Conservation (phyloP, 176 grass and related monocot species). For the Oryza glumipatula region DNA sequence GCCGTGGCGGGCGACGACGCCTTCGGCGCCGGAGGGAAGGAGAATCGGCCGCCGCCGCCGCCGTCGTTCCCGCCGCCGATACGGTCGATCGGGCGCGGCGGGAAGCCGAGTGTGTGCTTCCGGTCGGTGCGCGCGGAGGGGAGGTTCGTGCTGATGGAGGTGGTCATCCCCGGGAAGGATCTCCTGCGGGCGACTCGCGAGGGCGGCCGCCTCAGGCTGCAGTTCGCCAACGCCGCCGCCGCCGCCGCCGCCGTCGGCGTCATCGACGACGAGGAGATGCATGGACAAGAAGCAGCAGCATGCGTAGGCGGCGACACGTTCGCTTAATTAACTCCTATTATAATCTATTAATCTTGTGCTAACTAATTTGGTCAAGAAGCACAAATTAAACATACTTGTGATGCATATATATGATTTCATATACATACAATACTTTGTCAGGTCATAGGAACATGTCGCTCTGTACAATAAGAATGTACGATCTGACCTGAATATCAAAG, state of each 20-base stretch:
- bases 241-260: conserved; percentile 4
- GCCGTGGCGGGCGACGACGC: neutral
- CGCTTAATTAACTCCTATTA: conserved; percentile 1
- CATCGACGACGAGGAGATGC: conserved; percentile 5
- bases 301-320: neutral
- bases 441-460: neutral
- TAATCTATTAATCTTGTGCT: neutral
- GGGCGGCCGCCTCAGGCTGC: conserved; percentile 59
- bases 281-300: neutral
- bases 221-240: conserved; percentile 31
- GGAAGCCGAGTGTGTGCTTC: conserved; percentile 70
- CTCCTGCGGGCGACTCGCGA: conserved; percentile 55
- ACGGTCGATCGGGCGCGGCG: conserved; percentile 58
- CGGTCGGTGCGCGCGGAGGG: conserved; percentile 56
- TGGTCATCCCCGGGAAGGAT: conserved; percentile 70
- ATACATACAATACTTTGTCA: neutral
- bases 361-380: neutral
- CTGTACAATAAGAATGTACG: neutral
- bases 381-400: neutral
- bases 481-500: no score
- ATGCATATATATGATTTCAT: neutral
- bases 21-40: neutral
- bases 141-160: conserved; percentile 68
- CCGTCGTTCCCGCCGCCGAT: conserved; percentile 72
- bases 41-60: conserved; percentile 3